Percentiles rank a stretch among this genome's conserved stretches.
Evolutionary conservation across 1,284 basidiomycete species (phyloP).

Genomic region (Heimioporus retisporus): DNA sequence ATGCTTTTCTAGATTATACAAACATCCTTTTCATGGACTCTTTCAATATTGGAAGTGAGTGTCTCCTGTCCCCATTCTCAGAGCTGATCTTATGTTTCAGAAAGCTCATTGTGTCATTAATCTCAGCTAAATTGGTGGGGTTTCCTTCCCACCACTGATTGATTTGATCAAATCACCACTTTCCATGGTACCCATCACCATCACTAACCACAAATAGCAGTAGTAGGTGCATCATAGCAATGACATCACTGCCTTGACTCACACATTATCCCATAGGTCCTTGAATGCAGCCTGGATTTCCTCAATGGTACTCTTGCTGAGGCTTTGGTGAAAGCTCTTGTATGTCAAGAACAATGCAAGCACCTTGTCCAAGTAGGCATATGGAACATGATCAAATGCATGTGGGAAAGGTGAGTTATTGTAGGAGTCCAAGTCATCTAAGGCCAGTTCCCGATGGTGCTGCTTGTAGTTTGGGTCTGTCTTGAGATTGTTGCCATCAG

Average conservation of each 20-base stretch:
- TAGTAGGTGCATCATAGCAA: no score
- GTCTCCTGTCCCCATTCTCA: conserved; percentile 1
- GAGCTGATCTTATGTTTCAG: conserved; percentile 20
- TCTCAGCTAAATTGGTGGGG: background rate
- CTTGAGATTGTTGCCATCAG: background rate
- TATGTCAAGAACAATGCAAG: background rate
- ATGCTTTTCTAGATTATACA: no score
- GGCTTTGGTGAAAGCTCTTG: conserved; percentile 11
- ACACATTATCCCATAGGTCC: conserved; percentile 13
- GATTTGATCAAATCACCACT: background rate
- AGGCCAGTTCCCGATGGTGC: no score
- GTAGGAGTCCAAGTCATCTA: no score
- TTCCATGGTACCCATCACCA: background rate
- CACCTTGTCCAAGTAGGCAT: background rate
- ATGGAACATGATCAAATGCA: background rate
- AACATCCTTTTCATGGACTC: no score
- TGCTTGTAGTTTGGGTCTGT: no score
- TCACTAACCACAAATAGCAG: background rate
- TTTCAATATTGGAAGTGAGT: no score
- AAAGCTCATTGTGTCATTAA: conserved; percentile 5
- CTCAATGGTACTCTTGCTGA: conserved; percentile 1
- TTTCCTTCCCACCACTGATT: conserved; percentile 8
- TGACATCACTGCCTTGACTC: background rate
- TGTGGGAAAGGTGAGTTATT: background rate
- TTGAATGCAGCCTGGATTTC: conserved; percentile 11